Percentiles rank a stretch among this genome's conserved stretches.
phyloP scores from a whole-genome alignment of 23 red algal genomes.

The Cyanidium caldarium region DNA sequence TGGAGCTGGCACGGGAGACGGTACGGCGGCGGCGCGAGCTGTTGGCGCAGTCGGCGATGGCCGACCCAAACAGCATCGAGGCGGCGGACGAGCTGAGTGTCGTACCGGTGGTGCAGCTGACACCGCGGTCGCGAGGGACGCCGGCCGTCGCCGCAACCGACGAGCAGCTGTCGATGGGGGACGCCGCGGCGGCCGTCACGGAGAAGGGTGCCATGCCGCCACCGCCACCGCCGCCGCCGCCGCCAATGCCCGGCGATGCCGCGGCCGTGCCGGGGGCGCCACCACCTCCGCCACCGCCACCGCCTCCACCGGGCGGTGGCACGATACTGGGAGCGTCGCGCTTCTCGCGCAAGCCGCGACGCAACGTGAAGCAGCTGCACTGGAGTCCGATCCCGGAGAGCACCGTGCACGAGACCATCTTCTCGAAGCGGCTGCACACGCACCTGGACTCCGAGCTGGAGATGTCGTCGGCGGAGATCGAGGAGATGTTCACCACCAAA shows the following conservation, averaged over 20 bases:
- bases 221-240: conserved; percentile 21
- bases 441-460: conserved; percentile 33
- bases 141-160: too few relatives aligned
- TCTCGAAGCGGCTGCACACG: conserved; percentile 41
- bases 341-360: conserved; percentile 1
- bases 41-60: background rate
- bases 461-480: conserved; percentile 38
- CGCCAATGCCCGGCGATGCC: background rate
- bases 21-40: background rate
- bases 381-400: conserved; percentile 63
- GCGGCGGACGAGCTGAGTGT: too few relatives aligned
- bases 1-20: background rate
- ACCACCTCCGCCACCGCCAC: conserved; percentile 36
- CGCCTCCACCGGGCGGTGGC: background rate
- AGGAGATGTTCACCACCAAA: conserved; percentile 53
- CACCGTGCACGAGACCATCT: conserved; percentile 64
- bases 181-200: too few relatives aligned
- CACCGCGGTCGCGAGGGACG: too few relatives aligned
- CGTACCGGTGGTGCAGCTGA: too few relatives aligned
- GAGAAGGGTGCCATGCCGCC: background rate
- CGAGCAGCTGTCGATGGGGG: too few relatives aligned
- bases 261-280: background rate
- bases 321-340: conserved; percentile 13
- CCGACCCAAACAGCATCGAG: too few relatives aligned
- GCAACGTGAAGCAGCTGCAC: conserved; percentile 58